Evolutionary conservation across 2,329 filamentous ascomycete genomes (phyloP).

Genomic region (Rhynchosporium agropyri): DNA sequence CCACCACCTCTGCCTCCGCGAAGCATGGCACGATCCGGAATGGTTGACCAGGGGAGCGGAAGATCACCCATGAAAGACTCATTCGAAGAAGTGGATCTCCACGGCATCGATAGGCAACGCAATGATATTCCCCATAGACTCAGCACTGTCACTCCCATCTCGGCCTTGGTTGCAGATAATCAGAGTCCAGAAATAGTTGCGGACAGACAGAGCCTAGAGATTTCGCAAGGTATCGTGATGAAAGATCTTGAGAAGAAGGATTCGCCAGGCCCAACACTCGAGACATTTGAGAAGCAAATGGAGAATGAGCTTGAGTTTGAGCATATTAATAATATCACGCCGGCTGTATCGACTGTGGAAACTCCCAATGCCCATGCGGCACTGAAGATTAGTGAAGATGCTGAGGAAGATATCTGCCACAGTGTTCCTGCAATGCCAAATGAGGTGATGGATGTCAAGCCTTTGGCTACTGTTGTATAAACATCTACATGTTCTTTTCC

Average conservation of each 20-base stretch:
- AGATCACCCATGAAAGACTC: constrained; percentile 36
- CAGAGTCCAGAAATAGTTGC: constrained; percentile 1
- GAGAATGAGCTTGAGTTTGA: constrained; percentile 20
- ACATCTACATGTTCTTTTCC: neutral
- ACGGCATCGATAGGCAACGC: constrained; percentile 28
- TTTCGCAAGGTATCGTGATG: constrained; percentile 6
- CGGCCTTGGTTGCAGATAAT: neutral
- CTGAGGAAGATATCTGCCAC: constrained; percentile 31
- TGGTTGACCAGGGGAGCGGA: constrained; percentile 37
- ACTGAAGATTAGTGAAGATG: constrained; percentile 9
- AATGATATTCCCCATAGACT: constrained; percentile 15
- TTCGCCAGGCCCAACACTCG: constrained; percentile 2
- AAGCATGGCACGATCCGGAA: constrained; percentile 60
- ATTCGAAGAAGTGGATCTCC: constrained; percentile 42
- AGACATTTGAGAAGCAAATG: constrained; percentile 17
- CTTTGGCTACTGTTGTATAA: constrained; percentile 14
- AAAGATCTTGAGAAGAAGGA: constrained; percentile 19
- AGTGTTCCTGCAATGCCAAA: constrained; percentile 29
- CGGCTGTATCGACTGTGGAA: neutral
- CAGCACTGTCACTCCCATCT: neutral
- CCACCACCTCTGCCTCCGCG: constrained; percentile 73
- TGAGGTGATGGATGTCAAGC: constrained; percentile 18
- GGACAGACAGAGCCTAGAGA: neutral
- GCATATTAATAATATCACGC: constrained; percentile 4
- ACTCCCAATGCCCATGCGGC: neutral